Percentiles rank a stretch among this genome's conserved stretches.
Evolutionary conservation across 2,329 filamentous ascomycete species (phyloP).

Genomic region (Septoria petroselini): DNA sequence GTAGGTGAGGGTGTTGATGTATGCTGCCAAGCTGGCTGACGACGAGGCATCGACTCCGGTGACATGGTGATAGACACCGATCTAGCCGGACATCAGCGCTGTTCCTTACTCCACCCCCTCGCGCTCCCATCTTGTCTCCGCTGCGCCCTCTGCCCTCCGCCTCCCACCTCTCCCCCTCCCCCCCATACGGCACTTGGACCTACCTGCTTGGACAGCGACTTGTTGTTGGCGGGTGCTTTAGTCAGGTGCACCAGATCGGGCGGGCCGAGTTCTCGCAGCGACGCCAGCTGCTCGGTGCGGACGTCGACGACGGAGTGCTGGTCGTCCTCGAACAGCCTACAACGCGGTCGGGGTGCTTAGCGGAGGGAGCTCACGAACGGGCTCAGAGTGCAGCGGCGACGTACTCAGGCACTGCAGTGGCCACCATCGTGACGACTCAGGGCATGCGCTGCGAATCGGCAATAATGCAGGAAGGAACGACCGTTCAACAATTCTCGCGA

Average conservation of each 20-base stretch:
- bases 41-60: constrained; percentile 96
- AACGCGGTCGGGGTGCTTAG: constrained; percentile 28
- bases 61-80: constrained; percentile 95
- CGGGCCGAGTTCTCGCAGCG: constrained; percentile 87
- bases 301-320: constrained; percentile 88
- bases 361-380: too few species aligned
- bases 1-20: constrained; percentile 97
- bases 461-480: too few species aligned
- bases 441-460: too few species aligned
- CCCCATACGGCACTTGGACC: background rate
- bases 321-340: constrained; percentile 88
- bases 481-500: too few species aligned
- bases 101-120: too few species aligned
- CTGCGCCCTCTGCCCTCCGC: background rate
- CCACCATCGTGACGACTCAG: too few species aligned
- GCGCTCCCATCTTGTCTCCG: background rate
- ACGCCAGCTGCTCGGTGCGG: constrained; percentile 81
- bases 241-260: constrained; percentile 94
- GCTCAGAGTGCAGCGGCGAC: too few species aligned
- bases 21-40: constrained; percentile 91
- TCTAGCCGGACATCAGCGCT: too few species aligned
- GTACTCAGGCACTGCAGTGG: constrained; percentile 37
- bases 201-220: constrained; percentile 55
- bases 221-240: constrained; percentile 63
- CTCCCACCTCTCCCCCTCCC: background rate